phyloP scores from a whole-genome alignment of 331 rosid species.

The Spiraea crenata region DNA sequence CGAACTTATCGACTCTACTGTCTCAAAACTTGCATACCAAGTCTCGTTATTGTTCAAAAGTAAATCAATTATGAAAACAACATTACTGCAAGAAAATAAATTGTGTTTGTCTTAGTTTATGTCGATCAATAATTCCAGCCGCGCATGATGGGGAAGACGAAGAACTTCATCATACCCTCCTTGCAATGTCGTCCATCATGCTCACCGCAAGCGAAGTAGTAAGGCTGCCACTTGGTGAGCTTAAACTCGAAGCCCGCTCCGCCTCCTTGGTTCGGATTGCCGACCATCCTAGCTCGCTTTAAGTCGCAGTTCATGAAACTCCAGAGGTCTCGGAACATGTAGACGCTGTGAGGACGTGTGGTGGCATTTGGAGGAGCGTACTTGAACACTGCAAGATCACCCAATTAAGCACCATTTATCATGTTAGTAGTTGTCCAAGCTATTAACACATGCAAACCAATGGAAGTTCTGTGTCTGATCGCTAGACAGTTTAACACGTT shows the following conservation, averaged over 20 bases:
- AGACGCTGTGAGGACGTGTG: slow-evolving; percentile 54
- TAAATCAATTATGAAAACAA: background rate
- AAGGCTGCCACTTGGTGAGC: slow-evolving; percentile 48
- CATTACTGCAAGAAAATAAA: background rate
- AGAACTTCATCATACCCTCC: slow-evolving; percentile 67
- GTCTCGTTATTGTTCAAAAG: background rate
- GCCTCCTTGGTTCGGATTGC: slow-evolving; percentile 41
- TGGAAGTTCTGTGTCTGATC: too few species aligned
- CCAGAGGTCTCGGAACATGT: slow-evolving; percentile 34
- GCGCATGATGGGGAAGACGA: slow-evolving; percentile 52
- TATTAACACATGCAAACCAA: too few species aligned
- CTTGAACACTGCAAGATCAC: slow-evolving; percentile 54
- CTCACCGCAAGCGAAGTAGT: slow-evolving; percentile 68
- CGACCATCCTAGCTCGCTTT: slow-evolving; percentile 40
- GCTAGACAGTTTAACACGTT: too few species aligned
- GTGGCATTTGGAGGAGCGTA: slow-evolving; percentile 55
- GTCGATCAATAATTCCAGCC: slow-evolving; percentile 18
- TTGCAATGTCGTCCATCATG: slow-evolving; percentile 56
- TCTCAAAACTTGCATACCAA: slow-evolving; percentile 1
- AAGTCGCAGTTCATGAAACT: slow-evolving; percentile 59
- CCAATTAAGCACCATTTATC: background rate
- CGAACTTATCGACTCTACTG: background rate
- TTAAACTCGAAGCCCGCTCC: slow-evolving; percentile 59
- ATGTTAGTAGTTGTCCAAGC: too few species aligned
- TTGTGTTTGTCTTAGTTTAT: too few species aligned